Evolutionary conservation across 140 eudicot species (phyloP), one percentile per base, ranked within the genome.

Genomic region (Flaveria floridana): DNA sequence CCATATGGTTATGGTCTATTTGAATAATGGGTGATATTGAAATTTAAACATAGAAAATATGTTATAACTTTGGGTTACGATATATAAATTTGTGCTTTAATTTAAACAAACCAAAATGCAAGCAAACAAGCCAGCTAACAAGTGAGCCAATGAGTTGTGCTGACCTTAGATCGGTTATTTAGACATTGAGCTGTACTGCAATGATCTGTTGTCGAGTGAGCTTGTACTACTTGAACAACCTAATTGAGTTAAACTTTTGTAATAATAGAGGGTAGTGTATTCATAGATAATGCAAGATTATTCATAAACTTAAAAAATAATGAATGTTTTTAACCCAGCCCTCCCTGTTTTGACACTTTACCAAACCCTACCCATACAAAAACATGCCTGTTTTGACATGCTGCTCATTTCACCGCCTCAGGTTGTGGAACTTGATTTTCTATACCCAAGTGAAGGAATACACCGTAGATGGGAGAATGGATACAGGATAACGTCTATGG

Each of bases 351-450:
- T 64, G 68, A 63, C 68, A 19, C 2, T 1, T 30, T 64, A 44
- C 50, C 14, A 3, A 10, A 44, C 50, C 50, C 13, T 44, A 8
- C 50, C 12, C 4, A 11, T 44, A 10, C 37, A 28, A 10, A 70
- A 23, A 13, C 1, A 25, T 28, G 30, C 16, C 51, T 1, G 16
- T 55, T 12, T 34, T 72, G 52, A 63, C 72, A 18, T 13, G 48
- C 71, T 65, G 52, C 71, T 39, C 26, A 65, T 37, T 39, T 42
- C 0, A 19, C 34, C 34, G 21, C 75, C 3, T 8, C 71, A 92
- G 98, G 98, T 89, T 71, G 96, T 92, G 41, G 98, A 92, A 72
- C 98, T 92, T 76, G 98, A 92, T 86, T 92, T 89, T 77, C 87
- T 92, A 20, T 92, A 92, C 72, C 98, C 98, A 1, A 92, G 98